A percentile compares a stretch with the other conserved stretches of the same genome.
phyloP scores from a whole-genome alignment of 257 asterid genomes.

The Galeopsis tetrahit region DNA sequence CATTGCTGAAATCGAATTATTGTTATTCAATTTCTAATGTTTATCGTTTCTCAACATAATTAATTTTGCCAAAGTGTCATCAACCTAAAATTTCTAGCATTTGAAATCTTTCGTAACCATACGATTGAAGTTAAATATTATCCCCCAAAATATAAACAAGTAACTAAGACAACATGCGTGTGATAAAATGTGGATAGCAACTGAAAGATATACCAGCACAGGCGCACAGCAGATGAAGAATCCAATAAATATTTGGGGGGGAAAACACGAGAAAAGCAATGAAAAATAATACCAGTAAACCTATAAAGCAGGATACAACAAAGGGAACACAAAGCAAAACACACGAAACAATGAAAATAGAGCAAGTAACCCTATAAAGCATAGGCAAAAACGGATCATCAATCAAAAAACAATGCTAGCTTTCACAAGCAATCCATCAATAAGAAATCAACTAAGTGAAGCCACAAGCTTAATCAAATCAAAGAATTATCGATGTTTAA shows the following conservation, averaged over 20 bases:
- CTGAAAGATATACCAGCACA: neutral
- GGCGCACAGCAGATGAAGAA: neutral
- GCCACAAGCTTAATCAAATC: conserved; percentile 9
- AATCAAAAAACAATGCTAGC: neutral
- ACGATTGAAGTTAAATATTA: neutral
- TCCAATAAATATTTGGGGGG: neutral
- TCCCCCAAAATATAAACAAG: neutral
- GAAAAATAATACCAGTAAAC: neutral
- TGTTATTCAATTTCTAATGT: neutral
- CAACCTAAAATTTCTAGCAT: neutral
- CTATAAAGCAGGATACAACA: conserved; percentile 1
- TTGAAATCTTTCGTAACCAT: neutral
- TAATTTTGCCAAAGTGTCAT: neutral
- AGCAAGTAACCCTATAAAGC: conserved; percentile 4
- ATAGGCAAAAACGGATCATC: conserved; percentile 10
- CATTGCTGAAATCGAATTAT: neutral
- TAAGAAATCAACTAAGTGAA: conserved; percentile 10
- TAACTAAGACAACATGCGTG: neutral
- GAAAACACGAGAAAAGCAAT: neutral
- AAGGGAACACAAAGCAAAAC: neutral
- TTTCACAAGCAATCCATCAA: conserved; percentile 22
- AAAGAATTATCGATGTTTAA: neutral
- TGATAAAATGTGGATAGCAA: neutral
- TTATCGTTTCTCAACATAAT: neutral
- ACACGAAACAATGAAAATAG: conserved; percentile 1